phyloP scores from a whole-genome alignment of 495 filamentous ascomycete genomes.

The Annulohypoxylon moriforme region DNA sequence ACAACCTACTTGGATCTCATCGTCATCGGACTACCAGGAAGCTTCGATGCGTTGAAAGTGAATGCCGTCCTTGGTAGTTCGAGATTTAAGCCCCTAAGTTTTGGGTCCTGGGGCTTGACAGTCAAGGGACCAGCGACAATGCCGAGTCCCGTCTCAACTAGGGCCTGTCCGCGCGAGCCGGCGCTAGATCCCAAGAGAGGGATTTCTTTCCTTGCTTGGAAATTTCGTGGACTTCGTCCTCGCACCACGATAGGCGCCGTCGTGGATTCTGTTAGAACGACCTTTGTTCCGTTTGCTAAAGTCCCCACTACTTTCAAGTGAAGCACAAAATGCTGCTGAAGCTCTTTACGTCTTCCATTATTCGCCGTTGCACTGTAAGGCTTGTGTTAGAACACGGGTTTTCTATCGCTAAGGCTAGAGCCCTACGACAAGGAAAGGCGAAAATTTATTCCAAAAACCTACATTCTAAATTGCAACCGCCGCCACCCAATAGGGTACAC shows the following conservation, averaged over 20 bases:
- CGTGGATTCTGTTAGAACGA: conserved; percentile 75
- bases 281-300: conserved; percentile 73
- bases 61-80: conserved; percentile 64
- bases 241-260: conserved; percentile 83
- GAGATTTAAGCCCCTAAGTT: conserved; percentile 57
- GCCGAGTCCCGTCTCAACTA: conserved; percentile 59
- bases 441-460: conserved; percentile 37
- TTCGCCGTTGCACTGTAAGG: conserved; percentile 66
- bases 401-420: neutral
- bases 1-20: conserved; percentile 64
- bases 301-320: conserved; percentile 79
- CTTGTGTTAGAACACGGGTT: conserved; percentile 35
- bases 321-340: conserved; percentile 85
- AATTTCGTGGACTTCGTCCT: conserved; percentile 82
- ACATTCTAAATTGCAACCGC: conserved; percentile 87
- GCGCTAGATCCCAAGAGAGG: conserved; percentile 77
- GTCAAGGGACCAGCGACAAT: conserved; percentile 60
- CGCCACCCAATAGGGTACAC: conserved; percentile 92
- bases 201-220: conserved; percentile 80
- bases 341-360: conserved; percentile 80
- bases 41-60: conserved; percentile 65
- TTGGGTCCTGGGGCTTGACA: conserved; percentile 63
- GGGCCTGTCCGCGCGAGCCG: conserved; percentile 69
- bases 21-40: conserved; percentile 63
- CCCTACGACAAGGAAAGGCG: neutral